Percentiles rank a stretch among this genome's conserved stretches.
Evolutionary conservation across 257 asterid species (phyloP).

Genomic region (Jacaranda mimosifolia): DNA sequence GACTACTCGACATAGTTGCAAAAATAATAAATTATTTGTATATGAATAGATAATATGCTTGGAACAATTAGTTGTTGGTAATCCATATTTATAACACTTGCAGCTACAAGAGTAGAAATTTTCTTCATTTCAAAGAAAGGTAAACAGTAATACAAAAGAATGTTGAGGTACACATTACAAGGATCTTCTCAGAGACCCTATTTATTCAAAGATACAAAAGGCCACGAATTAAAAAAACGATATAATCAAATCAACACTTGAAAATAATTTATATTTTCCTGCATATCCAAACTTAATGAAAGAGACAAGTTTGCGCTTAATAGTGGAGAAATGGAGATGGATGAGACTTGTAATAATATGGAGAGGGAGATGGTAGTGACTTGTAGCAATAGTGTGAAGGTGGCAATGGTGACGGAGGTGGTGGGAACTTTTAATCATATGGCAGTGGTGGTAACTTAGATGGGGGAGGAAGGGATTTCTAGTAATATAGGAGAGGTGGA

Average conservation of each 20-base stretch:
- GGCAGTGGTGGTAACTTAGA: not conserved
- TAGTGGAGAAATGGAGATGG: not conserved
- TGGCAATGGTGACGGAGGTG: not conserved
- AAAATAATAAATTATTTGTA: not conserved
- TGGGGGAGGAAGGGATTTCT: not conserved
- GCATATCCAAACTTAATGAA: not conserved
- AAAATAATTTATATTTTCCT: not conserved
- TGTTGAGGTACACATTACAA: not conserved
- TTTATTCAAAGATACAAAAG: not conserved
- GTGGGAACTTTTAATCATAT: not conserved
- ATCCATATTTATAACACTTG: not conserved
- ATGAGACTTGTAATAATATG: not conserved
- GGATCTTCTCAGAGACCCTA: not conserved
- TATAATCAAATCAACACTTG: not conserved
- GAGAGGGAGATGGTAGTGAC: conserved; percentile 10
- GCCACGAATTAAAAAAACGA: not conserved
- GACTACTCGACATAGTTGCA: not conserved
- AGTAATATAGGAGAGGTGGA: not conserved
- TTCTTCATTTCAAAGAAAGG: not conserved
- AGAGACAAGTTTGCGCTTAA: not conserved
- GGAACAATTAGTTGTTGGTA: not conserved
- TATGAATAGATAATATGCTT: not conserved
- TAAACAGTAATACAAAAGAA: not conserved
- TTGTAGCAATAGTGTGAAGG: not conserved
- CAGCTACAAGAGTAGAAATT: not conserved